Evolutionary conservation across 1,139 yeast species (phyloP).

Genomic region (Hansenula sp.): DNA sequence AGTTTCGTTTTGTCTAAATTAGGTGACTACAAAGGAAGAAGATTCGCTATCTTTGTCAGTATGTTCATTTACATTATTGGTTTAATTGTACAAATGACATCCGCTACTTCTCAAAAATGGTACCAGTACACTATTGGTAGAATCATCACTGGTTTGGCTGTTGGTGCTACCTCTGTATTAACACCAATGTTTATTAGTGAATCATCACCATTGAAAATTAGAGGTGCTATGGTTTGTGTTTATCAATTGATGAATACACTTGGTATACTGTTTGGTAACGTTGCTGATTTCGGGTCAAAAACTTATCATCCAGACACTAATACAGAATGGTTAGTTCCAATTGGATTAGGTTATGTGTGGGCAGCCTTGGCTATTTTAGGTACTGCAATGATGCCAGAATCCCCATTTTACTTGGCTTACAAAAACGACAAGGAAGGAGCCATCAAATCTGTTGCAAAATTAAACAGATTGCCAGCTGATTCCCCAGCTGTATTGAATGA

Average conservation of each 20-base stretch:
- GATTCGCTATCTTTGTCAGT: constrained; percentile 43
- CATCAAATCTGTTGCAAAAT: neutral
- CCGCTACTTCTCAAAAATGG: constrained; percentile 33
- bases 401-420: constrained; percentile 29
- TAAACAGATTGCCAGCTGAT: neutral
- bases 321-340: constrained; percentile 54
- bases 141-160: constrained; percentile 54
- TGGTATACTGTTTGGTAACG: constrained; percentile 63
- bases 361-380: constrained; percentile 36
- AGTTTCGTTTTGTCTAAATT: constrained; percentile 47
- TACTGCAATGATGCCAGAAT: constrained; percentile 60
- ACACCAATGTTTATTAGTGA: constrained; percentile 66
- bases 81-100: constrained; percentile 46
- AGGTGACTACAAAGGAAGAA: constrained; percentile 51
- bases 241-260: constrained; percentile 62
- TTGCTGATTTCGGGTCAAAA: constrained; percentile 60
- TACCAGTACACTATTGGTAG: constrained; percentile 42
- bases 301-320: constrained; percentile 44
- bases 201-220: constrained; percentile 58
- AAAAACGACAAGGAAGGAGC: constrained; percentile 1
- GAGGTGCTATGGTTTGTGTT: constrained; percentile 65
- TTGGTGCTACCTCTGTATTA: constrained; percentile 60
- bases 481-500: constrained; percentile 26
- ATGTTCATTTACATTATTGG: constrained; percentile 47
- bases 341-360: constrained; percentile 32